A percentile compares a stretch with the other conserved stretches of the same genome.
These are phyloP conservation scores for Paramecium bursaria DNA, from an alignment of 73 alveolate species.

Conservation along the genomic window DNA sequence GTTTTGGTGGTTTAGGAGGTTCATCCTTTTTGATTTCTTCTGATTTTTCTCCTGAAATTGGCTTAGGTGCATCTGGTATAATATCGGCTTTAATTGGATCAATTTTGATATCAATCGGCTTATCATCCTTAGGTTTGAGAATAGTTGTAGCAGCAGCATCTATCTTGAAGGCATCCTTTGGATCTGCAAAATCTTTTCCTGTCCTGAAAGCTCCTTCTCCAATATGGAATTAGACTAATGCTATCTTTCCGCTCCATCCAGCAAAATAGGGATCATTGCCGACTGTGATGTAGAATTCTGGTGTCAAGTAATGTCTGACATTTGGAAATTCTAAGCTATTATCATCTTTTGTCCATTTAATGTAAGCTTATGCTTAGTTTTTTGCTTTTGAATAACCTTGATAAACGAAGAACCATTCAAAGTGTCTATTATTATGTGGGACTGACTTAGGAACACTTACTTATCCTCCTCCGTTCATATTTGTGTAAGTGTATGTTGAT, in stretches of 20 bases:
- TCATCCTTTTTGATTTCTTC: constrained; percentile 24
- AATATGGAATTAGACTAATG: constrained; percentile 14
- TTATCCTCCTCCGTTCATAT: constrained; percentile 65
- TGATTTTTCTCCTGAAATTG: constrained; percentile 42
- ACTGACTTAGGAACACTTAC: background rate
- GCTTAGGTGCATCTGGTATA: background rate
- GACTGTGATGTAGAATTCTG: background rate
- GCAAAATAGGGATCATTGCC: constrained; percentile 37
- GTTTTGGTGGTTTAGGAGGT: constrained; percentile 25
- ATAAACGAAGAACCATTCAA: constrained; percentile 53
- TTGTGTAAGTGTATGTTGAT: constrained; percentile 55
- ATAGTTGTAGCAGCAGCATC: constrained; percentile 30
- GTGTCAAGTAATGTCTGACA: constrained; percentile 17
- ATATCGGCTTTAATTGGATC: constrained; percentile 46
- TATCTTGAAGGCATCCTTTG: constrained; percentile 33
- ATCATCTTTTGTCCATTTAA: constrained; percentile 36
- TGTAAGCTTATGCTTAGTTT: constrained; percentile 38
- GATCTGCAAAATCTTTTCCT: constrained; percentile 38
- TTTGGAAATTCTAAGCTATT: background rate
- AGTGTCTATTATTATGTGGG: constrained; percentile 41
- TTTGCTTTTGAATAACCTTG: constrained; percentile 17
- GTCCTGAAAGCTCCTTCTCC: constrained; percentile 63
- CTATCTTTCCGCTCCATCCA: constrained; percentile 52
- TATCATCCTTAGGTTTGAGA: background rate
- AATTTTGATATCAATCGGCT: no score